Evolutionary conservation across 139 green algal genomes (phyloP), one percentile per base, ranked within the genome.

Genomic region (Astrephomene gubernaculifera): DNA sequence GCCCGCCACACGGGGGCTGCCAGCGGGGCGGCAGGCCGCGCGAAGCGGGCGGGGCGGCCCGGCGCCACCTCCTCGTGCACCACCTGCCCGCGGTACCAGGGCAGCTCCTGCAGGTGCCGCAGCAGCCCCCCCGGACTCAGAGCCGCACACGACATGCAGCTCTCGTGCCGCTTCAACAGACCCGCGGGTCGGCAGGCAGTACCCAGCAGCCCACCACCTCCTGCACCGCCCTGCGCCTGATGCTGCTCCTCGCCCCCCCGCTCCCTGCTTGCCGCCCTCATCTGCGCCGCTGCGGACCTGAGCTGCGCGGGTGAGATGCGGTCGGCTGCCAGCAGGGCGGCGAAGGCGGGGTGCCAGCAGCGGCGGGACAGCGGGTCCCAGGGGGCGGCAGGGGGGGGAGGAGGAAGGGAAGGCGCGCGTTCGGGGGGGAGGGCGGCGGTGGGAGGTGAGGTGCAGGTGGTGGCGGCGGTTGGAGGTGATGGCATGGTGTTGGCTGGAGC

Each of bases 41-140:
- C 74, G 43, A 87, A 87, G 27, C 64, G 68, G 2, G 95, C 72
- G 25, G 81, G 38, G n/a, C 95, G 73, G n/a, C 88, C 89, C 0
- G 95, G 81, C 8, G 95, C 52, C 25, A 73, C 44, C 86, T 96
- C 87, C 17, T 87, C 85, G 71, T 98, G 92, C 19, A 91, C 87
- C 38, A 94, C 87, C 91, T 96, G 94, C 33, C 79, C 81, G 5
- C 89, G 80, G 88, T 97, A 97, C 86, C 89, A 96, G 4, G 78
- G 60, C 41, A 95, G 84, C 31, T 44, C 25, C 83, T 90, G 67
- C 19, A 98, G 87, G 83, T 98, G 95, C 7, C 83, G 67, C 78
- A 97, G 68, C 54, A 97, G 90, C 41, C 70, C 76, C 6, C 57
- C 7, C 4, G 88, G 64, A 25, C 45, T 39, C 85, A 96, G 86